Evolutionary conservation across 106 monocot species (phyloP).

Genomic region (Phalaenopsis equestris): DNA sequence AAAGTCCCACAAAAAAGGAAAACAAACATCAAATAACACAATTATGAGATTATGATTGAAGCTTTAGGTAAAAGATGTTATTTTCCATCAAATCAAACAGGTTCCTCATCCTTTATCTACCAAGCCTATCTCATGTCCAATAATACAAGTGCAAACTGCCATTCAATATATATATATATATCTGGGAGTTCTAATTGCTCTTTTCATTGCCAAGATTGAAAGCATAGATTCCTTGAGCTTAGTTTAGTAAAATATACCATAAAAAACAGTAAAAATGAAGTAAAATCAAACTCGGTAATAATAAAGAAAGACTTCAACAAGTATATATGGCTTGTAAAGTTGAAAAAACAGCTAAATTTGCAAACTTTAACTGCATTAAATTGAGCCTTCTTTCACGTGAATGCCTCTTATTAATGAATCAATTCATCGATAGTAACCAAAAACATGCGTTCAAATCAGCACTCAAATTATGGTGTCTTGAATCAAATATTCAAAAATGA

Average conservation of each 20-base stretch:
- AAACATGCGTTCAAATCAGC: background rate
- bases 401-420: background rate
- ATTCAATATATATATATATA: no score
- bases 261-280: background rate
- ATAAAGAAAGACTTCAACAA: background rate
- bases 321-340: background rate
- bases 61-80: background rate
- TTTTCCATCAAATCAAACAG: background rate
- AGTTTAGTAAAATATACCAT: background rate
- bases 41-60: background rate
- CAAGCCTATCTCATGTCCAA: background rate
- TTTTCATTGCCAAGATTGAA: background rate
- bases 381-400: background rate
- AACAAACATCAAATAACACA: background rate
- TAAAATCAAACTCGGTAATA: background rate
- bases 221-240: background rate
- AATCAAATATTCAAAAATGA: background rate
- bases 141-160: no score
- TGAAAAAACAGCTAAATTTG: background rate
- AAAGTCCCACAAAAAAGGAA: background rate
- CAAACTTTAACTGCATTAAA: background rate
- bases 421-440: background rate
- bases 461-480: background rate
- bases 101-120: background rate
- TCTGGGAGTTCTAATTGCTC: background rate